Evolutionary conservation across 352 stramenopile species (phyloP).

Genomic region (Phytophthora uliginosa): DNA sequence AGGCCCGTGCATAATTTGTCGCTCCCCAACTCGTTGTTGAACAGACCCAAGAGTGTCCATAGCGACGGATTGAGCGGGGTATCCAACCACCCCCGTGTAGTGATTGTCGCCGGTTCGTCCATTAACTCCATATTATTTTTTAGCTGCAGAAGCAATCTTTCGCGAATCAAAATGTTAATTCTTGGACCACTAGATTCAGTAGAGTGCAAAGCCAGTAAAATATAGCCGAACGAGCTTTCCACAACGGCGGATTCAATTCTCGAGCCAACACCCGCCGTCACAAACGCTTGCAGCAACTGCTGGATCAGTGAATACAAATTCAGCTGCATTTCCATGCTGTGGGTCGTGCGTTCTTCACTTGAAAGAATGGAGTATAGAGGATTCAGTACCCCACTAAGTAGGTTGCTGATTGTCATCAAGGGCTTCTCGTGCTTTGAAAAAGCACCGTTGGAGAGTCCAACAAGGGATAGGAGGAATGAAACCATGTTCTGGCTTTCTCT

Average conservation of each 20-base stretch:
- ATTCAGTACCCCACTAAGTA: constrained; percentile 25
- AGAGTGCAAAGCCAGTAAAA: constrained; percentile 9
- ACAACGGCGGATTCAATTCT: constrained; percentile 7
- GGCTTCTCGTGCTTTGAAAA: not conserved
- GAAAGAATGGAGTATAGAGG: constrained; percentile 12
- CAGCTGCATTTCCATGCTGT: constrained; percentile 6
- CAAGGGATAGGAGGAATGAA: constrained; percentile 36
- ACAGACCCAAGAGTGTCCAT: constrained; percentile 34
- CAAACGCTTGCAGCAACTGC: constrained; percentile 26
- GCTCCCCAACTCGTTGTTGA: constrained; percentile 15
- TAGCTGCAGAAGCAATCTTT: constrained; percentile 43
- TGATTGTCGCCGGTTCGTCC: constrained; percentile 14
- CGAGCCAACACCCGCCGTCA: not conserved
- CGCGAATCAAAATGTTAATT: constrained; percentile 19
- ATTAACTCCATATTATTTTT: constrained; percentile 41
- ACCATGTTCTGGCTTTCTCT: constrained; percentile 36
- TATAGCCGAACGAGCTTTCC: constrained; percentile 18
- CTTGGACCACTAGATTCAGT: not conserved
- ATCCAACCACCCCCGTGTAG: constrained; percentile 11
- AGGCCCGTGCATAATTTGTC: constrained; percentile 18
- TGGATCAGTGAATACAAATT: constrained; percentile 29
- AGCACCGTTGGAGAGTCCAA: constrained; percentile 6
- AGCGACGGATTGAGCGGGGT: constrained; percentile 10
- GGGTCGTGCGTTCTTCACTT: not conserved
- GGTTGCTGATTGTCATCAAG: constrained; percentile 17